Evolutionary conservation across 106 monocot genomes (phyloP), one percentile per base, ranked within the genome.

Genomic region (Agapanthus africanus): DNA sequence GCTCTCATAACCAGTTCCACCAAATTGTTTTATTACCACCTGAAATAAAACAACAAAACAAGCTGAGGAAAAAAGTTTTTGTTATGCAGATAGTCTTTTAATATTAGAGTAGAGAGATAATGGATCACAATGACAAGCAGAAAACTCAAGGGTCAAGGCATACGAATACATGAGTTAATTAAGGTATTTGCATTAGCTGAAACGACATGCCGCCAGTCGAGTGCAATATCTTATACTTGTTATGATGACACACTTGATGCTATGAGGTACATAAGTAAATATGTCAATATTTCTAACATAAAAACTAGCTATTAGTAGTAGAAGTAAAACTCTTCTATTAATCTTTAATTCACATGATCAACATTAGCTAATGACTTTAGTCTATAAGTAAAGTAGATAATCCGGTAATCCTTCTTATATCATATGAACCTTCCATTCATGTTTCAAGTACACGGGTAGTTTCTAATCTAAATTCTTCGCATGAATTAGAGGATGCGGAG

Each of bases 1-100:
- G 52, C 87, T 76, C 74, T 90, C 97, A 78, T 92, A 99, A n/a
- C 92, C 92, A 69, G 72, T 89, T 73, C 76, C 78, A 73, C 89
- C 74, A 42, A 99, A 87, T 70, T 99, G 97, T 76, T 99, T 99
- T 87, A 89, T 87, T 32, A 99, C 97, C 5, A 89, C 97, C 97
- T 99, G 82, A 36, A 84, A 74, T 40, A 61, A 69, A 40, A 67
- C 37, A 60, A 70, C 11, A 34, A 37, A 34, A 19, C 1, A 68
- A 72, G 25, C 36, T 22, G 56, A 34, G 36, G 6, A 56, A 56
- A 27, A 60, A 33, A 35, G 37, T 21, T 37, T 21, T 38, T n/a
- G 32, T 61, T 61, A 42, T 40, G 11, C 19, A 69, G 32, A 5
- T 61, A 28, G 38, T 39, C 7, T 36, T 9, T 25, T 5, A 61